Evolutionary conservation across 2,329 filamentous ascomycete species (phyloP).

Genomic region (Tolypocladium pustulatum): DNA sequence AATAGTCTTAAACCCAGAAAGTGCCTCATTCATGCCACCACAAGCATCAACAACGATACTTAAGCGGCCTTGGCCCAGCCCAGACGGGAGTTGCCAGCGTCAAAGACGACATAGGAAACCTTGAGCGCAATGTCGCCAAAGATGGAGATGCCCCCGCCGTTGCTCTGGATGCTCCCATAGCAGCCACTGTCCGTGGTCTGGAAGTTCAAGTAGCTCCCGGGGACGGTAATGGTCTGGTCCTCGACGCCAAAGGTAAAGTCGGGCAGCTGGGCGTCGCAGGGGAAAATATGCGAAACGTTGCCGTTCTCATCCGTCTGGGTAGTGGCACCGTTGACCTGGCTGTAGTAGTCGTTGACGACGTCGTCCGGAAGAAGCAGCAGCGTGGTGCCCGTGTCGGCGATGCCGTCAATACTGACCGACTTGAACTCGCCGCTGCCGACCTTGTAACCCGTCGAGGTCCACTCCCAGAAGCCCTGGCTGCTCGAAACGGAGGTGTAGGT

Average conservation of each 20-base stretch:
- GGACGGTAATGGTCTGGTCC: slow-evolving; percentile 42
- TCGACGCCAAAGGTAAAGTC: slow-evolving; percentile 45
- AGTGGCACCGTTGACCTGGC: slow-evolving; percentile 23
- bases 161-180: slow-evolving; percentile 57
- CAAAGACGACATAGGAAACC: slow-evolving; percentile 46
- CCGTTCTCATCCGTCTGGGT: slow-evolving; percentile 14
- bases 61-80: slow-evolving; percentile 17
- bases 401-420: slow-evolving; percentile 23
- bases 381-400: slow-evolving; percentile 51
- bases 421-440: slow-evolving; percentile 8
- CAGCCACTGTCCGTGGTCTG: slow-evolving; percentile 38
- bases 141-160: slow-evolving; percentile 40
- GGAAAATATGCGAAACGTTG: slow-evolving; percentile 25
- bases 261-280: slow-evolving; percentile 32
- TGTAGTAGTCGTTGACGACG: slow-evolving; percentile 40
- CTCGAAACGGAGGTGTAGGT: slow-evolving; percentile 51
- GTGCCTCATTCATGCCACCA: neutral
- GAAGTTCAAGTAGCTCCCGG: slow-evolving; percentile 41
- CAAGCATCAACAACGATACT: neutral
- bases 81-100: slow-evolving; percentile 40
- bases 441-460: slow-evolving; percentile 10
- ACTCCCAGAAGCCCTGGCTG: slow-evolving; percentile 53
- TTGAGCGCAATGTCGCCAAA: slow-evolving; percentile 51
- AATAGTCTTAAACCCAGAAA: no score
- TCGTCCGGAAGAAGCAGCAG: slow-evolving; percentile 46